Base-by-base conservation (phyloP, 2,329 filamentous ascomycete genomes). In the Trichoderma sp. region DNA sequence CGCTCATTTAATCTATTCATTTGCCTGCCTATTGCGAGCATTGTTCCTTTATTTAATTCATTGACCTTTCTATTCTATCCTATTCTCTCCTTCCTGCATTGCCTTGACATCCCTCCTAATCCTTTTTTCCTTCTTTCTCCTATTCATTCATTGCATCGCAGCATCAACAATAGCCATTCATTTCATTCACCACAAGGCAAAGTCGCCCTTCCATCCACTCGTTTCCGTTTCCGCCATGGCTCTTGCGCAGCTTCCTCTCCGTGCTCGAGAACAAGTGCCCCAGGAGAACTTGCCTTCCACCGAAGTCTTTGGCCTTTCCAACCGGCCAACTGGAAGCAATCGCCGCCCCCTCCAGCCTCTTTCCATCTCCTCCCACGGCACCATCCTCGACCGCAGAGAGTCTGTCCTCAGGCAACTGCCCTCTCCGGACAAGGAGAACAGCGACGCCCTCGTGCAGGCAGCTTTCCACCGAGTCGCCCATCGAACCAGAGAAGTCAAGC, bases 351-450 rank as follows among this genome's bases (percentile, higher is more conserved):
- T 76, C 2, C 68, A 69, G 47, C 70, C 74, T 21, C 70, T 76
- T 43, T 65, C 70, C 39, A 66, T 72, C 30, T 69, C 70, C 3
- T 50, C 69, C 15, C 65, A 60, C 3, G 74, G 74, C 28, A 55
- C 56, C 30, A 65, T 74, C 47, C 64, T 68, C 17, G 51, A 64
- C 39, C 50, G 48, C 56, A 70, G 74, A 52, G 61, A 65, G 48
- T 69, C 69, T 43, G 68, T 68, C 7, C 62, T 67, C 7, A 68
- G 71, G 15, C 71, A 71, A 4, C 45, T 72, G 19, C 73, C 74
- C 28, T 70, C 71, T 3, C 28, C 55, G 12, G 72, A 72, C 61
- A 71, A 72, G 64, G 74, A 76, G 63, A 76, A 76, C 24, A n/a
- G 67, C 5, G 48, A 65, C 2, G 71, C 71, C 7, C 48, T 69